A percentile compares a stretch with the other conserved stretches of the same genome.
Conservation (phyloP, 768 basidiomycete genomes). For the Plicaturopsis crispa region DNA sequence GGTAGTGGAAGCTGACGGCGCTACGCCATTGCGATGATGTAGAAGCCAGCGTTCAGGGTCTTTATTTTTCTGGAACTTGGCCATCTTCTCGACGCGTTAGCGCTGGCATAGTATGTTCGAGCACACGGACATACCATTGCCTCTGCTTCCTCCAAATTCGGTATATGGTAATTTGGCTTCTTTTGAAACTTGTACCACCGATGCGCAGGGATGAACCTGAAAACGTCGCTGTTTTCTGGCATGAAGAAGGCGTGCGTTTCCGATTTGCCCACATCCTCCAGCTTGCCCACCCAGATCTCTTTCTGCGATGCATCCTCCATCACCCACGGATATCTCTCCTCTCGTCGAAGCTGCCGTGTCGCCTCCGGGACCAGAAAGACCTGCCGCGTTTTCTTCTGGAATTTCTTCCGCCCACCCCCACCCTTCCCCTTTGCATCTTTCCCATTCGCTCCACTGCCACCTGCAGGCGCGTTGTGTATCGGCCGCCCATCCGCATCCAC, state of each 20-base stretch:
- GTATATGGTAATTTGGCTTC: constrained; percentile 67
- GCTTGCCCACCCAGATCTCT: constrained; percentile 75
- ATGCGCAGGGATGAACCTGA: constrained; percentile 83
- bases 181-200: constrained; percentile 94
- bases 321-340: constrained; percentile 90
- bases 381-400: constrained; percentile 77
- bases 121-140: constrained; percentile 52
- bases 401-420: constrained; percentile 55
- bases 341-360: constrained; percentile 66
- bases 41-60: constrained; percentile 69
- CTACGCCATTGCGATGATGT: constrained; percentile 51
- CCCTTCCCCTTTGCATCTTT: constrained; percentile 36
- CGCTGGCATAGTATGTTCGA: constrained; percentile 5
- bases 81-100: constrained; percentile 11
- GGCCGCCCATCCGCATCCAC: constrained; percentile 72
- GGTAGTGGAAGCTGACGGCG: constrained; percentile 51
- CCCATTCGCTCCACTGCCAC: constrained; percentile 18
- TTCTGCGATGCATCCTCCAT: constrained; percentile 70
- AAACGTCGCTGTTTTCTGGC: constrained; percentile 72
- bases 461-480: constrained; percentile 46
- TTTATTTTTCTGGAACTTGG: constrained; percentile 59
- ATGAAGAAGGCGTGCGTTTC: constrained; percentile 79
- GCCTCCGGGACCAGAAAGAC: constrained; percentile 80
- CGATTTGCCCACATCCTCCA: constrained; percentile 70
- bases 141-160: constrained; percentile 61